A percentile compares a stretch with the other conserved stretches of the same genome.
These are phyloP conservation scores for Phytophthora meadii DNA, from an alignment of 352 stramenopile species.

Conservation along the genomic window DNA sequence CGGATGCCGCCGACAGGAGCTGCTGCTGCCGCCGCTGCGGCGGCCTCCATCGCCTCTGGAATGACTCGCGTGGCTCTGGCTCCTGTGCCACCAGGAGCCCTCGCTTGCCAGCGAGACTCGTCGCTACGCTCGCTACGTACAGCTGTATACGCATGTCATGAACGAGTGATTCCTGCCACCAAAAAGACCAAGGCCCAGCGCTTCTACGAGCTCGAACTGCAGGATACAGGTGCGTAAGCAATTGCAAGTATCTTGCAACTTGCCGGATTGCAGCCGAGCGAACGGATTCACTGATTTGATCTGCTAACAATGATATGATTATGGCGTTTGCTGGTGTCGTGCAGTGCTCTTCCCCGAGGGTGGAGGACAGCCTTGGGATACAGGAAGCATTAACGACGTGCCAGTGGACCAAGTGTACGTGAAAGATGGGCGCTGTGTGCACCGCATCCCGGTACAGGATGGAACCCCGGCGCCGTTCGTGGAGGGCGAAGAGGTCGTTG, in stretches of 20 bases:
- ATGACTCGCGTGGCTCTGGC: slow-evolving; percentile 8
- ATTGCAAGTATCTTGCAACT: slow-evolving; percentile 1
- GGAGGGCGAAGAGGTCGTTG: slow-evolving; percentile 57
- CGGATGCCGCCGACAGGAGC: slow-evolving; percentile 29
- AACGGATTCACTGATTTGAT: slow-evolving; percentile 4
- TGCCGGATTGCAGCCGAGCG: not conserved
- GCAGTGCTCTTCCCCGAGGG: slow-evolving; percentile 89
- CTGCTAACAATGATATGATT: slow-evolving; percentile 23
- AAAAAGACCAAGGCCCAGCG: slow-evolving; percentile 50
- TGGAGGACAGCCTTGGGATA: slow-evolving; percentile 88
- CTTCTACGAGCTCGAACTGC: slow-evolving; percentile 68
- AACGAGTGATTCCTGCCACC: slow-evolving; percentile 29
- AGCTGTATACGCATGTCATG: slow-evolving; percentile 48
- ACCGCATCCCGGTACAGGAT: slow-evolving; percentile 47
- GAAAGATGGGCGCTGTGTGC: slow-evolving; percentile 70
- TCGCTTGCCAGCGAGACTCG: slow-evolving; percentile 75
- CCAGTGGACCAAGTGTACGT: slow-evolving; percentile 69
- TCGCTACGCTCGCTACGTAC: slow-evolving; percentile 60
- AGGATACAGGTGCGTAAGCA: slow-evolving; percentile 56
- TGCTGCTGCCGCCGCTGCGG: slow-evolving; percentile 25
- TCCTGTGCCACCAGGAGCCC: slow-evolving; percentile 49
- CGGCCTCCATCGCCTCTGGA: slow-evolving; percentile 12
- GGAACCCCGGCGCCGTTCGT: slow-evolving; percentile 39
- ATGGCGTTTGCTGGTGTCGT: slow-evolving; percentile 9
- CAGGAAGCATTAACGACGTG: slow-evolving; percentile 56